Evolutionary conservation across 73 alveolate species (phyloP), one percentile per base, ranked within the genome.

Genomic region (Blepharisma japonicum): DNA sequence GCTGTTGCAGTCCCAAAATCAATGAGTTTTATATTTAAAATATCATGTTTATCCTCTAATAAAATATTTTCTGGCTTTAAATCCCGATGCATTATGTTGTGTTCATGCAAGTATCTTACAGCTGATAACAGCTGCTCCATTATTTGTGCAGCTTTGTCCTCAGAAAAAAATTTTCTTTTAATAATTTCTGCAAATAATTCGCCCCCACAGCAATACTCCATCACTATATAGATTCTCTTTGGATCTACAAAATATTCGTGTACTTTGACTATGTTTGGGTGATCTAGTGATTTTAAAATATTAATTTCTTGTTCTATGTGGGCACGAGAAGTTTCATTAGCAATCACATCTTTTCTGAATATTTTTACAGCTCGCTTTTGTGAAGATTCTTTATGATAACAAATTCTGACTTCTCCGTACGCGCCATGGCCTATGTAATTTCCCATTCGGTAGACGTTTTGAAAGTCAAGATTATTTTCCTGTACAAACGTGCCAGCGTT

Each of bases 41-140:
- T 77, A 42, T 67, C 50, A 46, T 83, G 80, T 20, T 81, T 81
- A 67, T 80, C 83, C 51, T 80, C 89, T 45, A 94, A 87, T 55
- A 91, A 78, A 66, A 94, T 83, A 77, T 90, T 94, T 68, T 90
- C 97, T 7, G 97, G 97, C 66, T 92, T 94, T 55, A 94, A 55
- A 66, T 92, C 97, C 77, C 99, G 56, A 77, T 94, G 97, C 14
- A 92, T 83, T 46, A 93, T 82, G 42, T 86, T 90, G 87, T 86
- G 90, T 23, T 70, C 74, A 56, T 94, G 99, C 56, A 94, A 84
- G 74, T 94, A 92, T 55, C 85, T 77, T 46, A 92, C 81, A 1
- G 95, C 97, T 6, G 88, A 54, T 18, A 92, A 83, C 20, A 94
- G 82, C 71, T 92, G 92, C 56, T 84, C 85, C 93, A 90, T 92